Base-by-base conservation (phyloP, 306 rosid genomes). In the Nissolia schottii region DNA sequence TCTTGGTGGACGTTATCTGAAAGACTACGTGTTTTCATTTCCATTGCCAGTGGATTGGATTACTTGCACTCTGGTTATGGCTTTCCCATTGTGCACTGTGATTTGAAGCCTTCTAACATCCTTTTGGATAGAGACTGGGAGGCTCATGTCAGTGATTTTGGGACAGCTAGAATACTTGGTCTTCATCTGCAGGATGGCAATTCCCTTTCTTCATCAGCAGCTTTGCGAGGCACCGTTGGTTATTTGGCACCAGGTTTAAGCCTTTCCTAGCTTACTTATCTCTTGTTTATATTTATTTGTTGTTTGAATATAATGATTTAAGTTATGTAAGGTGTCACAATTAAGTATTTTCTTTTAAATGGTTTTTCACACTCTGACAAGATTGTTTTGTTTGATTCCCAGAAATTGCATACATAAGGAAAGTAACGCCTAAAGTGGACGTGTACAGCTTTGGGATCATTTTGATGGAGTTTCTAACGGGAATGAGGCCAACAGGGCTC, bases 121-220 rank as follows among this genome's bases (percentile, higher is more conserved):
- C 87, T 92, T 54, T 75, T 90, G 79, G 96, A 89, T 64, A 78
- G 60, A 73, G 86, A 88, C 20, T 92, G 89, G 89, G 87, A 78
- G 61, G 96, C 90, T 64, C 98, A 82, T 80, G 95, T 92, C 75
- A 92, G 98, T 67, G 98, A 92, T 86, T 92, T 92, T 7, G 98
- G 96, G 55, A 88, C 98, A 46, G 92, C 98, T 74, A 79, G 95
- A 77, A 87, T 90, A 66, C 87, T 92, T 40, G 98, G 92, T 46
- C 80, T 92, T 82, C 95, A 90, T 67, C 83, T 77, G 32, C 87
- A 83, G 67, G 87, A 86, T 37, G 87, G 85, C 31, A 73, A 64
- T 38, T 70, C 82, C 71, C 63, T 86, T 68, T 86, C 92, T 66
- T 81, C 95, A 32, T 74, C 98, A 60, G 60, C 82, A 53, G 92